A percentile compares a stretch with the other conserved stretches of the same genome.
phyloP scores from a whole-genome alignment of 2,329 filamentous ascomycete genomes.

The Emericellopsis atlantica region DNA sequence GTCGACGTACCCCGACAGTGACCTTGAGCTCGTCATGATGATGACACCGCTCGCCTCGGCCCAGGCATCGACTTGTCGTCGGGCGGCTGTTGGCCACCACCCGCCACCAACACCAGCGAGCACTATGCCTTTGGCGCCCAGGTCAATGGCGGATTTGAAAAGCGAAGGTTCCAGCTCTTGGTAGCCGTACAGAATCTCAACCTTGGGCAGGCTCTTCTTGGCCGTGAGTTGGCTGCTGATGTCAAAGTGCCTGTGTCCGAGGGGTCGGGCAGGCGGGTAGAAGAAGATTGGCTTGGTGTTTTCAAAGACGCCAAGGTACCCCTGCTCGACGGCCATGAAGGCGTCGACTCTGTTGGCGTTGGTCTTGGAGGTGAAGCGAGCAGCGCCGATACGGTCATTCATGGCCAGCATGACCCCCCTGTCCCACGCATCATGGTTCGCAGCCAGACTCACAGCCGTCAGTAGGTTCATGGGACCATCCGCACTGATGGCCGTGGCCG shows the following conservation, averaged over 20 bases:
- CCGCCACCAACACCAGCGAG: slow-evolving; percentile 43
- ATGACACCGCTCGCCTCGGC: slow-evolving; percentile 29
- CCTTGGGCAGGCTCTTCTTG: slow-evolving; percentile 29
- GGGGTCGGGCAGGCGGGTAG: slow-evolving; percentile 35
- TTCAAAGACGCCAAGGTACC: slow-evolving; percentile 44
- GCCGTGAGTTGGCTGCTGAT: slow-evolving; percentile 11
- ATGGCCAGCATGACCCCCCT: slow-evolving; percentile 47
- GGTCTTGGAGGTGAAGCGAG: slow-evolving; percentile 48
- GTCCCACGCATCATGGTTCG: slow-evolving; percentile 25
- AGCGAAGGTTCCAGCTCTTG: slow-evolving; percentile 36
- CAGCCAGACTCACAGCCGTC: slow-evolving; percentile 44
- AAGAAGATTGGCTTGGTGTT: slow-evolving; percentile 48
- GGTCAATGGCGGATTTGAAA: slow-evolving; percentile 31
- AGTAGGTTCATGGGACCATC: slow-evolving; percentile 52
- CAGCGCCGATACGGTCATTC: slow-evolving; percentile 46
- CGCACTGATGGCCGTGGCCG: slow-evolving; percentile 47
- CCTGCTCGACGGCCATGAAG: slow-evolving; percentile 44
- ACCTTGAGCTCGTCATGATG: slow-evolving; percentile 36
- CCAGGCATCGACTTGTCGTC: slow-evolving; percentile 24
- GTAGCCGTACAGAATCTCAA: slow-evolving; percentile 44
- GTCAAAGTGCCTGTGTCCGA: slow-evolving; percentile 30
- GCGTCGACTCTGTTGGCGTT: slow-evolving; percentile 52
- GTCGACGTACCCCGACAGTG: slow-evolving; percentile 39
- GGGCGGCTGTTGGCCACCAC: slow-evolving; percentile 27
- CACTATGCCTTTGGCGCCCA: slow-evolving; percentile 40